These are phyloP conservation scores for Aspergillus sp. DNA, from an alignment of 2,329 filamentous ascomycete species.

Conservation along the genomic window DNA sequence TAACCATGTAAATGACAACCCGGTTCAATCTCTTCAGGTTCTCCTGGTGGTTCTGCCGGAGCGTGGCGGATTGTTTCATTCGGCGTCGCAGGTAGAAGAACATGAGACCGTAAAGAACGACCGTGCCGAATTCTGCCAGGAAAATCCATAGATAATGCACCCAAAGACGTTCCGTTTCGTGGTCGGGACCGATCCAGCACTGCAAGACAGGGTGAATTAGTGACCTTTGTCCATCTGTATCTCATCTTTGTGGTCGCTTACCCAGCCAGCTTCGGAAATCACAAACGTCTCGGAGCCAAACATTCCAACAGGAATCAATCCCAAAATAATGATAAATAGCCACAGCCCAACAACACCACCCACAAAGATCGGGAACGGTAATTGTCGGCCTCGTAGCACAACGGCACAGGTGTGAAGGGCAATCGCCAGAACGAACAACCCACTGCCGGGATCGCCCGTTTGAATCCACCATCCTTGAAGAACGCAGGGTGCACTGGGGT, in stretches of 20 bases:
- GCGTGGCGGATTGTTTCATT: conserved; percentile 38
- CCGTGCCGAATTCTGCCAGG: conserved; percentile 54
- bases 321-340: conserved; percentile 49
- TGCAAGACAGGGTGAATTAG: conserved; percentile 22
- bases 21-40: conserved; percentile 39
- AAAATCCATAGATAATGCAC: conserved; percentile 59
- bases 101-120: conserved; percentile 51
- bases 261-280: conserved; percentile 53
- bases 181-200: conserved; percentile 53
- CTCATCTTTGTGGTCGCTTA: conserved; percentile 27
- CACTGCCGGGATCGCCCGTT: conserved; percentile 53
- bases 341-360: conserved; percentile 47
- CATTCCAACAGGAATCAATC: conserved; percentile 49
- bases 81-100: conserved; percentile 51
- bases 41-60: conserved; percentile 35
- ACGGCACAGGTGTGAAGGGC: conserved; percentile 54
- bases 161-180: conserved; percentile 51
- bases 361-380: conserved; percentile 48
- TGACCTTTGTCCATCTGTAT: not conserved
- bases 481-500: conserved; percentile 49
- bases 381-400: conserved; percentile 50
- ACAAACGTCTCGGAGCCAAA: conserved; percentile 46
- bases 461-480: conserved; percentile 56
- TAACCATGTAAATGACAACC: conserved; percentile 48
- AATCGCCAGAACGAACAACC: conserved; percentile 55